Percentiles rank a stretch among this genome's conserved stretches.
phyloP scores from a whole-genome alignment of 2,329 filamentous ascomycete genomes.

The Uncinocarpus reesii region DNA sequence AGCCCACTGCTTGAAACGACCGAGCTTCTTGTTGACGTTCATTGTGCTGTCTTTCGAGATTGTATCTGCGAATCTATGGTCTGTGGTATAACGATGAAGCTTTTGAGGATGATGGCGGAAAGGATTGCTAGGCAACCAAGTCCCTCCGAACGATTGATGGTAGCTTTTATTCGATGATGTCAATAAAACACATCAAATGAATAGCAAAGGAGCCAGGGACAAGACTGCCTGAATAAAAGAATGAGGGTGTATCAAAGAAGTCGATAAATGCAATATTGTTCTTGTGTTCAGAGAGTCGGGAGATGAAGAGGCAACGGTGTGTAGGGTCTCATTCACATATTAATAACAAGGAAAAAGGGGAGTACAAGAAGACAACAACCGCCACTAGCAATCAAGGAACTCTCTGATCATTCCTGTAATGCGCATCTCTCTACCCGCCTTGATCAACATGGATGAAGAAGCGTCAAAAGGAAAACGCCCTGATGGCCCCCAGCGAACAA shows the following conservation, averaged over 20 bases:
- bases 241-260: no score
- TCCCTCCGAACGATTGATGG: no score
- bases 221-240: not conserved
- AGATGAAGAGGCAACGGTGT: not conserved
- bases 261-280: no score
- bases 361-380: not conserved
- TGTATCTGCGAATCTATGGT: not conserved
- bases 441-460: not conserved
- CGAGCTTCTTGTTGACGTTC: constrained; percentile 77
- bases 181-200: no score
- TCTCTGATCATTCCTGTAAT: not conserved
- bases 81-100: not conserved
- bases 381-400: not conserved
- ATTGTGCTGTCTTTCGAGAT: constrained; percentile 28
- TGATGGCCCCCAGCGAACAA: not conserved
- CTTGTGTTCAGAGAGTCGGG: not conserved
- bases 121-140: no score
- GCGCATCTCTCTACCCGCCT: constrained; percentile 3
- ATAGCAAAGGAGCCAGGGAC: not conserved
- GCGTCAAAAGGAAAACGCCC: not conserved
- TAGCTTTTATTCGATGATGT: no score
- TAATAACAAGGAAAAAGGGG: not conserved
- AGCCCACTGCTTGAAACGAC: constrained; percentile 95
- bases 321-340: not conserved
- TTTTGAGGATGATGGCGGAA: not conserved